Percentiles rank a stretch among this genome's conserved stretches.
Evolutionary conservation across 1,139 yeast genomes (phyloP).

Genomic region (Ogataea hybrid): DNA sequence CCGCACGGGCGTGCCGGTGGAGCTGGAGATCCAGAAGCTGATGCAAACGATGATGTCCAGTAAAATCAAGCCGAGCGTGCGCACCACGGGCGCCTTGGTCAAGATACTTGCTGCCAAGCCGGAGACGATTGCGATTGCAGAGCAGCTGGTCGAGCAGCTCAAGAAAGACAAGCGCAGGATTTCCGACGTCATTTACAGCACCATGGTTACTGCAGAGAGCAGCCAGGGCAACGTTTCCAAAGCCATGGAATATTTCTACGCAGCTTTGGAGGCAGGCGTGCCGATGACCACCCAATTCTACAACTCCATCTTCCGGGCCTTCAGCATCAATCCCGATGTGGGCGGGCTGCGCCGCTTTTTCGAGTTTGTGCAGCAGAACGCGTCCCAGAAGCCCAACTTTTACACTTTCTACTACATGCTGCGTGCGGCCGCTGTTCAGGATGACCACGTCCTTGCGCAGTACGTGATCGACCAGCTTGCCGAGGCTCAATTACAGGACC

Average conservation of each 20-base stretch:
- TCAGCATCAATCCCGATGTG: conserved; percentile 30
- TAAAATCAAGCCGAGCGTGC: conserved; percentile 46
- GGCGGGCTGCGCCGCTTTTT: conserved; percentile 23
- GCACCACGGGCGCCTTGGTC: conserved; percentile 53
- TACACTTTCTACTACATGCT: conserved; percentile 59
- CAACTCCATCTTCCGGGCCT: conserved; percentile 59
- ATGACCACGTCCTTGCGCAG: conserved; percentile 21
- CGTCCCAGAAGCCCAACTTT: conserved; percentile 44
- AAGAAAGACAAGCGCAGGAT: conserved; percentile 36
- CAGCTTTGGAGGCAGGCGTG: conserved; percentile 40
- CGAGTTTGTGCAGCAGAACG: conserved; percentile 16
- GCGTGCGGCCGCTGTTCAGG: conserved; percentile 35
- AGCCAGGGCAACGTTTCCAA: conserved; percentile 44
- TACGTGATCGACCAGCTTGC: conserved; percentile 26
- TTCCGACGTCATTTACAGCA: conserved; percentile 45
- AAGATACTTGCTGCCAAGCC: conserved; percentile 53
- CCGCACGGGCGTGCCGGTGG: conserved; percentile 37
- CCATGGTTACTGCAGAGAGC: conserved; percentile 60
- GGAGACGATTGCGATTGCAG: conserved; percentile 39
- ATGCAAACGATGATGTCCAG: conserved; percentile 42
- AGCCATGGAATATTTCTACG: conserved; percentile 50
- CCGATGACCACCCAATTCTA: conserved; percentile 46
- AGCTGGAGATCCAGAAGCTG: conserved; percentile 35
- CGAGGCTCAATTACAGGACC: conserved; percentile 15
- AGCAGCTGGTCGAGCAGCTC: conserved; percentile 46